These are phyloP conservation scores for Xanthoconium purpureum DNA, from an alignment of 768 basidiomycete species.

Conservation along the genomic window DNA sequence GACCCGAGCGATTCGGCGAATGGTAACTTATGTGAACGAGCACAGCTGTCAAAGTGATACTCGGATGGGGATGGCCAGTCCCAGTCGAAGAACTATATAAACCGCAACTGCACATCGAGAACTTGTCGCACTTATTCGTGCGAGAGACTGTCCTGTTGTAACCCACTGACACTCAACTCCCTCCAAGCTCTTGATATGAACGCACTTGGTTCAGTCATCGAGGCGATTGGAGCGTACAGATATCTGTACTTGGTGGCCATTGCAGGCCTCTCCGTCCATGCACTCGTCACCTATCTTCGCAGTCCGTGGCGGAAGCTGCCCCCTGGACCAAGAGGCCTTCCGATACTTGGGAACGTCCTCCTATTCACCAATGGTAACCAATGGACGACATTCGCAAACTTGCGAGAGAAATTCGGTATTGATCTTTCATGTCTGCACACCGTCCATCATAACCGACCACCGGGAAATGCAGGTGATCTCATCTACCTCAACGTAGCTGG, in stretches of 20 bases:
- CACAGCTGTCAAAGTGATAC: too few relatives aligned
- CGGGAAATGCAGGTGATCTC: not conserved
- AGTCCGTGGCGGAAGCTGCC: constrained; percentile 5
- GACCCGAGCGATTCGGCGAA: too few relatives aligned
- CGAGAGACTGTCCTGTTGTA: too few relatives aligned
- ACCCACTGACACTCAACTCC: too few relatives aligned
- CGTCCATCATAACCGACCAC: not conserved
- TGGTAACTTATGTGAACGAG: too few relatives aligned
- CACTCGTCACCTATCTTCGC: not conserved
- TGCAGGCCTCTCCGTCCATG: not conserved
- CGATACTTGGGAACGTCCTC: constrained; percentile 2
- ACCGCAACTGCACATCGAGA: too few relatives aligned
- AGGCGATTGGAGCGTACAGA: not conserved
- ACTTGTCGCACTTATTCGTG: too few relatives aligned
- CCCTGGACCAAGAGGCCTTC: constrained; percentile 4
- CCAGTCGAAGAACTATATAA: too few relatives aligned
- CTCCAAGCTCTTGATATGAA: not conserved
- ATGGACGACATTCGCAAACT: not conserved
- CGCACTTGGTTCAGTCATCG: not conserved
- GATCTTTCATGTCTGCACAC: not conserved
- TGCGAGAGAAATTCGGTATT: constrained; percentile 4
- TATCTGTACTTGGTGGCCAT: not conserved
- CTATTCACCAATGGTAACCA: not conserved
- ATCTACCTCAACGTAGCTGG: constrained; percentile 15
- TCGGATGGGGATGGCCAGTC: too few relatives aligned